A percentile compares a stretch with the other conserved stretches of the same genome.
phyloP scores from a whole-genome alignment of 306 rosid genomes.

The Casuarina cunninghamiana region DNA sequence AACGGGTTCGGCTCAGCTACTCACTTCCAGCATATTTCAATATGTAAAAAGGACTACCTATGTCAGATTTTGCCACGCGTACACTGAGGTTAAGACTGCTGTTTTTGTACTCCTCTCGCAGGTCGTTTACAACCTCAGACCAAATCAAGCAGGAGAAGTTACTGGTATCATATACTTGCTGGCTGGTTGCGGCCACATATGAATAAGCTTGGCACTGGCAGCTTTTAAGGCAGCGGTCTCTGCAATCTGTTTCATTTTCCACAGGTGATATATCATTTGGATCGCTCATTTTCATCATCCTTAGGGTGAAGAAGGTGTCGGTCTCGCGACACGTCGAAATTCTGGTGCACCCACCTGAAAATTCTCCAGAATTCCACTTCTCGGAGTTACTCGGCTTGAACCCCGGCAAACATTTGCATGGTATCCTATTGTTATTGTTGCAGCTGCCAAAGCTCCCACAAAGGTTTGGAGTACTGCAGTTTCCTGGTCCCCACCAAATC shows the following conservation, averaged over 20 bases:
- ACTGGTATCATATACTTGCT: too few species aligned
- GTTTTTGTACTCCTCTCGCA: constrained; percentile 17
- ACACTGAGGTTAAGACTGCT: constrained; percentile 1
- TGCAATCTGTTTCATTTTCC: constrained; percentile 32
- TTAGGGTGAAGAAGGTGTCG: constrained; percentile 20
- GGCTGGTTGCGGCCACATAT: background rate
- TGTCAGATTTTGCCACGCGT: constrained; percentile 21
- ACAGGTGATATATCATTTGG: too few species aligned
- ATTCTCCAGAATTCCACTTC: background rate
- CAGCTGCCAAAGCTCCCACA: constrained; percentile 48
- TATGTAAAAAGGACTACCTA: constrained; percentile 28
- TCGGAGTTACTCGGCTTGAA: background rate
- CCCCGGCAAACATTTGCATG: constrained; percentile 53
- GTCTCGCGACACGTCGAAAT: background rate
- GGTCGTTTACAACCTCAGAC: background rate
- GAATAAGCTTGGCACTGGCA: constrained; percentile 43
- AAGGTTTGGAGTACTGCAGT: constrained; percentile 4
- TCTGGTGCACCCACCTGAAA: constrained; percentile 31
- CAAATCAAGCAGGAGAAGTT: constrained; percentile 28
- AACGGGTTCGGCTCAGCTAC: too few species aligned
- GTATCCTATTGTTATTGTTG: background rate
- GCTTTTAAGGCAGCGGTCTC: background rate
- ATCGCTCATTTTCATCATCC: background rate
- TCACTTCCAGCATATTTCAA: background rate
- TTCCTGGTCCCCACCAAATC: background rate